phyloP scores from a whole-genome alignment of 805 yeast genomes.

The Lipomyces sp. region DNA sequence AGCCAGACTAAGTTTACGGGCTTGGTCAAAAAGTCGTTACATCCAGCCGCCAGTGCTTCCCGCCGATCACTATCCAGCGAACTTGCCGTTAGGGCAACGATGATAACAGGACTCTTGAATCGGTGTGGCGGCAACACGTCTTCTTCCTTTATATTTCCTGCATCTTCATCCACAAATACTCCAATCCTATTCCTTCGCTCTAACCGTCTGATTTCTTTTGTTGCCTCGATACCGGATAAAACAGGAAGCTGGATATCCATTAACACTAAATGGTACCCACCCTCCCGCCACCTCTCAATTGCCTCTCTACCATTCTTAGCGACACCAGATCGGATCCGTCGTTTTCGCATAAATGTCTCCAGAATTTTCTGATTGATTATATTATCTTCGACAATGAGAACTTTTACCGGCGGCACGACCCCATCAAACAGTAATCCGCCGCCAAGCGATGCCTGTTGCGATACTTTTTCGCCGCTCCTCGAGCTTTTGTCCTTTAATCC shows the following conservation, averaged over 20 bases:
- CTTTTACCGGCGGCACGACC: conserved; percentile 86
- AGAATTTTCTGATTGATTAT: conserved; percentile 90
- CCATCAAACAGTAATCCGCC: conserved; percentile 46
- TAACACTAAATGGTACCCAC: conserved; percentile 90
- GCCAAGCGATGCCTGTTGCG: not conserved
- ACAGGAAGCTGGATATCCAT: conserved; percentile 98
- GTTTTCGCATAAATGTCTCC: conserved; percentile 83
- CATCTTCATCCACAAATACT: conserved; percentile 51
- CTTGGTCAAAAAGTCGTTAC: conserved; percentile 93
- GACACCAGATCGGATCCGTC: conserved; percentile 78
- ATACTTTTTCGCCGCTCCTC: not conserved
- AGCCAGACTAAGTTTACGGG: conserved; percentile 96
- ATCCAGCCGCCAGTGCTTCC: conserved; percentile 94
- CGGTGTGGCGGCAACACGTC: conserved; percentile 63
- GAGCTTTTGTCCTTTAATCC: conserved; percentile 13
- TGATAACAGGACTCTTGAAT: conserved; percentile 95
- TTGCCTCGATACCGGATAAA: conserved; percentile 93
- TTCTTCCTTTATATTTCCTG: conserved; percentile 47
- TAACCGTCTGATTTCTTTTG: conserved; percentile 83
- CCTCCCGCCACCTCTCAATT: conserved; percentile 88
- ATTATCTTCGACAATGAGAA: conserved; percentile 94
- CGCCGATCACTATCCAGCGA: conserved; percentile 82
- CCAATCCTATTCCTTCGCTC: conserved; percentile 85
- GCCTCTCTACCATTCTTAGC: conserved; percentile 97
- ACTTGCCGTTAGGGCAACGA: conserved; percentile 95